Percentiles rank a stretch among this genome's conserved stretches.
Conservation (phyloP, 371 early-diverging fungal genomes). For the Apophysomyces sp. region DNA sequence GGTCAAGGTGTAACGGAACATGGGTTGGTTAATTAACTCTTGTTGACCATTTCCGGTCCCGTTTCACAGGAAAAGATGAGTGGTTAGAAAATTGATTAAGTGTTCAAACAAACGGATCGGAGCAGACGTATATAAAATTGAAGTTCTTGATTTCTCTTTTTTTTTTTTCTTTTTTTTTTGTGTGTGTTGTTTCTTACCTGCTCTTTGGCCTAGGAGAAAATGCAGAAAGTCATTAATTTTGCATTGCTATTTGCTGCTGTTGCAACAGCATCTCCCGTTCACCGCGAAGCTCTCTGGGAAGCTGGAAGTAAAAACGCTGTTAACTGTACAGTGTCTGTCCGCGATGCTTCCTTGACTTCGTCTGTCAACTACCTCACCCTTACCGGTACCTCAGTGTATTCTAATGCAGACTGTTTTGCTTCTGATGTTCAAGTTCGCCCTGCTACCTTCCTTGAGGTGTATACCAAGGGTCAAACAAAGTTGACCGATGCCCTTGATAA, state of each 20-base stretch:
- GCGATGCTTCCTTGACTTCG: conserved; percentile 4
- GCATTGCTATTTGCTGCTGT: neutral
- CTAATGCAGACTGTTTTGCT: conserved; percentile 2
- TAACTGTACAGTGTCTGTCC: neutral
- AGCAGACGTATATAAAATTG: neutral
- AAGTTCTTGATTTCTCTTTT: neutral
- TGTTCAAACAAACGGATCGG: neutral
- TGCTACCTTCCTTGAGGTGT: conserved; percentile 5
- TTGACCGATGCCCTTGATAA: conserved; percentile 7
- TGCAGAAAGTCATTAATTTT: neutral
- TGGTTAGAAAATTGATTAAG: neutral
- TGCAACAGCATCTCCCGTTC: neutral
- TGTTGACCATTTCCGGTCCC: neutral
- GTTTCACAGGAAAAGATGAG: neutral
- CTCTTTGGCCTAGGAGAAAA: neutral
- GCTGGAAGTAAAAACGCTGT: neutral
- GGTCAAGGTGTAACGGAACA: neutral
- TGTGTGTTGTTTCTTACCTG: neutral
- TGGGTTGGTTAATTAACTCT: neutral
- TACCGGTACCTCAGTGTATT: conserved; percentile 7
- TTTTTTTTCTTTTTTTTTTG: no score
- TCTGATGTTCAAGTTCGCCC: conserved; percentile 1
- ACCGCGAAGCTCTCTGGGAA: neutral
- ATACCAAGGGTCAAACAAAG: neutral
- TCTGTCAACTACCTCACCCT: conserved; percentile 6